phyloP scores from a whole-genome alignment of 2,329 filamentous ascomycete genomes.

The Juglanconis sp. region DNA sequence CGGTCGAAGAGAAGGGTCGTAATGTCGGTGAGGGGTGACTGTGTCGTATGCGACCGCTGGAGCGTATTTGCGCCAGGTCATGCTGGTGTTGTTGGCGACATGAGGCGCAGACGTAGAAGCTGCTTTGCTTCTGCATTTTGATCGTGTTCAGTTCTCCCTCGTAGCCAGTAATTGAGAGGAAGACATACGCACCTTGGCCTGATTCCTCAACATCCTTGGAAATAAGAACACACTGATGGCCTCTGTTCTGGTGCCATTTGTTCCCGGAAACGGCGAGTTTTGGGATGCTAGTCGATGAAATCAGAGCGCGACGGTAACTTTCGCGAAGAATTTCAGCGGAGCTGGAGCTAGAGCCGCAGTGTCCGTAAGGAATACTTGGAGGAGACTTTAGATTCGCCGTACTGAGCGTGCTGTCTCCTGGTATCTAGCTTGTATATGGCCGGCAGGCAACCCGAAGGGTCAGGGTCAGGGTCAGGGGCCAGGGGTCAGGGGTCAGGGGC shows the following conservation, averaged over 20 bases:
- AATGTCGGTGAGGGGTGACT: neutral
- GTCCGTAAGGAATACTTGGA: neutral
- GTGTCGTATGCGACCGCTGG: neutral
- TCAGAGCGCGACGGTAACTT: constrained; percentile 8
- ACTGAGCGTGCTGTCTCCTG: neutral
- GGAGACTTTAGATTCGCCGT: neutral
- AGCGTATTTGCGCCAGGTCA: constrained; percentile 6
- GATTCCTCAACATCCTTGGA: constrained; percentile 16
- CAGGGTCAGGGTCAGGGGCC: neutral
- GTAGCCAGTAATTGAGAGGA: too few species aligned
- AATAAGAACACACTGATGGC: neutral
- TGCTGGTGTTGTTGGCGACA: constrained; percentile 31
- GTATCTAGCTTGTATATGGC: neutral
- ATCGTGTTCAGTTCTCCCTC: neutral
- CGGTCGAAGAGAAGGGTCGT: constrained; percentile 2
- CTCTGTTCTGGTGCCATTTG: neutral
- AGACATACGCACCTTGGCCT: constrained; percentile 10
- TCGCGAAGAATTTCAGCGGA: constrained; percentile 2
- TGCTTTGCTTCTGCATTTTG: constrained; percentile 31
- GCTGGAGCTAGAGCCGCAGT: neutral
- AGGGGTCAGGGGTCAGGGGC: constrained; percentile 2
- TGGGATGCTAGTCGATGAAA: neutral
- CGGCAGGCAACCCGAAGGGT: neutral
- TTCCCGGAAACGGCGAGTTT: neutral
- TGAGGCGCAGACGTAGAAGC: constrained; percentile 39